phyloP scores from a whole-genome alignment of 1,284 basidiomycete genomes.

The Irpex sp. region DNA sequence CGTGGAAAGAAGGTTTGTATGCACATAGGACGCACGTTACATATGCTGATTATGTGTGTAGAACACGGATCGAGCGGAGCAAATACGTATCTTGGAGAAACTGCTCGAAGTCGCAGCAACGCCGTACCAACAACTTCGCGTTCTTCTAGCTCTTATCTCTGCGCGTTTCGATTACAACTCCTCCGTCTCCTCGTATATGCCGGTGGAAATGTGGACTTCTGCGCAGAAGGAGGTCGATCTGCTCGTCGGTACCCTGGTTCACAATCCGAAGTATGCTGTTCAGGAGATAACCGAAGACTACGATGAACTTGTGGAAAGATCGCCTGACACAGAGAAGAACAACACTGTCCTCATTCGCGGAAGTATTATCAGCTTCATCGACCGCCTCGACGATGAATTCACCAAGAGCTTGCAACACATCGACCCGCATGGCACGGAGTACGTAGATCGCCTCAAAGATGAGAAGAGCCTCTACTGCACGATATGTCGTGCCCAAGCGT shows the following conservation, averaged over 20 bases:
- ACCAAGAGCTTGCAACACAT: constrained; percentile 97
- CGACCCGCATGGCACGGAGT: constrained; percentile 97
- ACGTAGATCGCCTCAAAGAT: constrained; percentile 93
- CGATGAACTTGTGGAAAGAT: constrained; percentile 86
- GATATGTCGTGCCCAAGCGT: constrained; percentile 87
- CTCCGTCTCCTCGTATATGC: constrained; percentile 85
- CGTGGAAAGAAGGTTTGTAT: constrained; percentile 87
- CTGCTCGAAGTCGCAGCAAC: constrained; percentile 87
- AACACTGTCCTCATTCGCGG: constrained; percentile 82
- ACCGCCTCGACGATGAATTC: constrained; percentile 98
- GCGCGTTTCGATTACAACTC: constrained; percentile 98
- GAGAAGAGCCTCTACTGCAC: constrained; percentile 94
- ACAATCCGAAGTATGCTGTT: constrained; percentile 75
- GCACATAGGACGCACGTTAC: not conserved
- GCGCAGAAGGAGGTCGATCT: constrained; percentile 89
- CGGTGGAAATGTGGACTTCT: constrained; percentile 86
- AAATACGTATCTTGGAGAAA: constrained; percentile 88
- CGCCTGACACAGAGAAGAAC: constrained; percentile 66
- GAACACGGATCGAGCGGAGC: constrained; percentile 96
- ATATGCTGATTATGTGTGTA: constrained; percentile 26
- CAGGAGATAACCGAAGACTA: constrained; percentile 91
- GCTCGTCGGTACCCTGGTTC: constrained; percentile 75
- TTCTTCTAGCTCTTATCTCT: constrained; percentile 90
- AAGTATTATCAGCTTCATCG: constrained; percentile 92
- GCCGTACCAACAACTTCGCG: constrained; percentile 91